Percentiles rank a stretch among this genome's conserved stretches.
phyloP scores from a whole-genome alignment of 2,329 filamentous ascomycete species.

The Hirsutella rhossiliensis region DNA sequence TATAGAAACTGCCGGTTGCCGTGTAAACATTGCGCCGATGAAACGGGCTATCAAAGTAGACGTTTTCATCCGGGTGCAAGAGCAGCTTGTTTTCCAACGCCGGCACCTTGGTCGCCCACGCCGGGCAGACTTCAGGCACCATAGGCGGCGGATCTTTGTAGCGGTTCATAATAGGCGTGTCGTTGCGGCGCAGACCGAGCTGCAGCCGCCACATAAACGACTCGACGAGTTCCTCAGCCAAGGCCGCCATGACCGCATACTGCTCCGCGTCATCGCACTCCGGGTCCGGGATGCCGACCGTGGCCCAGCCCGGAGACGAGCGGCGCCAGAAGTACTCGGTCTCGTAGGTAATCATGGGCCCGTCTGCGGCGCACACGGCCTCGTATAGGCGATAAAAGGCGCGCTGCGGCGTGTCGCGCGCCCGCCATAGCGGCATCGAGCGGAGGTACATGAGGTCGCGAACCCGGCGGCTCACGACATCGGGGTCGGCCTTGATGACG shows the following conservation, averaged over 20 bases:
- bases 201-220: slow-evolving; percentile 13
- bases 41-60: slow-evolving; percentile 5
- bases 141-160: slow-evolving; percentile 1
- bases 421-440: slow-evolving; percentile 7
- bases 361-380: slow-evolving; percentile 13
- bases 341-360: slow-evolving; percentile 11
- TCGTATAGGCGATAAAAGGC: slow-evolving; percentile 16
- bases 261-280: slow-evolving; percentile 9
- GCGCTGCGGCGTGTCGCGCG: slow-evolving; percentile 14
- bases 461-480: slow-evolving; percentile 2
- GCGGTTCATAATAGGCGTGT: not conserved
- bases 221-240: slow-evolving; percentile 10
- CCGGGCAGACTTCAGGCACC: slow-evolving; percentile 2
- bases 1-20: slow-evolving; percentile 5
- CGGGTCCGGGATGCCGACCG: slow-evolving; percentile 9
- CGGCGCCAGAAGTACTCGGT: slow-evolving; percentile 15
- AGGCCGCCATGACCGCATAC: slow-evolving; percentile 11
- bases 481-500: slow-evolving; percentile 5
- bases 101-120: slow-evolving; percentile 3
- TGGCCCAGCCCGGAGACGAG: slow-evolving; percentile 8
- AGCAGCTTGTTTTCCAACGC: slow-evolving; percentile 2
- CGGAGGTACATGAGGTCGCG: slow-evolving; percentile 6
- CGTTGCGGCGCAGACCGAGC: slow-evolving; percentile 8
- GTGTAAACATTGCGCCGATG: slow-evolving; percentile 6
- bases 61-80: not conserved